Base-by-base conservation (phyloP, 1,284 basidiomycete species). In the Heimioporus retisporus region DNA sequence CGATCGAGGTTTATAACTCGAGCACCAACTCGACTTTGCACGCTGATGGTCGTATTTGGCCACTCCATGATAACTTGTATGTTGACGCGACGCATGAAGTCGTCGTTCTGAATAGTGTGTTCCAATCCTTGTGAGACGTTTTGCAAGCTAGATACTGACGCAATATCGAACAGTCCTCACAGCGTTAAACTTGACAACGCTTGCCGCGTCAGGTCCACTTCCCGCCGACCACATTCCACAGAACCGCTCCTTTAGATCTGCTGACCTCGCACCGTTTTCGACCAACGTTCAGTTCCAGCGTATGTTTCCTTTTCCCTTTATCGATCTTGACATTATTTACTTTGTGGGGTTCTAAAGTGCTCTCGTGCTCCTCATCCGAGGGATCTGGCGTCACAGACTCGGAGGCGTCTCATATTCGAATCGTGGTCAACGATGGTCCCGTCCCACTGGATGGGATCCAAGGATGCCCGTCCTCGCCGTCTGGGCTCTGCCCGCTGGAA, bases 381-480 rank as follows among this genome's bases (percentile, higher is more conserved):
- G 77, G 81, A 13, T 85, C 86, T 2, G 66, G 79, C n/a, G 43
- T 44, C 10, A 82, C 46, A 40, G 35, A 40, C 35, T 40, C 86
- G 2, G 85, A 84, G 40, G 81, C 80, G 77, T 66, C 68, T 1
- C 93, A 95, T 72, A 90, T 96, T 69, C 90, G 94, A 8, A 83
- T 93, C 63, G 87, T 94, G 74, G 87, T 96, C 78, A 97, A 97
- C 81, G 96, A 98, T 75, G 96, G 93, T 6, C 93, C 96, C 2
- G 85, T 90, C 2, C 95, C 96, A 2, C 85, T 97, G 51, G 91
- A 91, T 3, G 88, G 91, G 46, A 86, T 95, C 73, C 82, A 84
- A 28, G 93, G 92, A 2, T 96, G 95, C 71, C 88, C 91, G 1
- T 78, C 87, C 71, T 79, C 77, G 13, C 82, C 86, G 55, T 89